Base-by-base conservation (phyloP, 2,329 filamentous ascomycete species). In the Fusarium brevicatenulatum region DNA sequence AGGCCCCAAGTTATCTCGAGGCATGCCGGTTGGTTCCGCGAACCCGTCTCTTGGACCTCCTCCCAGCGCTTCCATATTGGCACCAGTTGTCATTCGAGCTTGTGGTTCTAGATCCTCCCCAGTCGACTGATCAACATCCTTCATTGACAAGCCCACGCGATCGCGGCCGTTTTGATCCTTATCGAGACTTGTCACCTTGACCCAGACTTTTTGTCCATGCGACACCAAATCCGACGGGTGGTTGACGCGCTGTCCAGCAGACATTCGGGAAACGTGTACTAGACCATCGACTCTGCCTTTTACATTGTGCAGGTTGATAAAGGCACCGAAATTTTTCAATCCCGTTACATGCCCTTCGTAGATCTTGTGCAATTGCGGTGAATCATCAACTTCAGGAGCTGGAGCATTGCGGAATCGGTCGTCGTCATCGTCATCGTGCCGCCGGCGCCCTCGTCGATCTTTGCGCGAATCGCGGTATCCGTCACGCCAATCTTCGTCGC, bases 311-410 rank as follows among this genome's bases (percentile, higher is more conserved):
- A 99, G 81, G 75, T 97, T 97, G 65, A 98, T 95, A 81, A 99
- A 99, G 1, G 91, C 95, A 16, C 96, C 96, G 82, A 98, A 99
- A 70, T 98, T 94, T 78, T 98, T 98, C 60, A 99, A 87, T 0
- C 95, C 95, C 0, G 94, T 98, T 19, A 98, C 93, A 77, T 92
- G 91, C 3, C 96, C 96, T 71, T 94, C 89, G 78, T 99, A 99
- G 5, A 98, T 85, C 80, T 99, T 99, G 85, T 91, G 91, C 11
- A 97, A 83, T 39, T 95, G 85, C 0, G 96, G 95, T 46, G 89
- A 83, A 58, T 97, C 93, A 81, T 99, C 96, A 15, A 97, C 80
- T 76, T 97, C 94, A 4, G 88, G 89, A 4, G 89, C 88, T 0
- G 93, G 92, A 1, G 90, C 89, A 59, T 88, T 87, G 74, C 87